A percentile compares a stretch with the other conserved stretches of the same genome.
These are phyloP conservation scores for Sclerospora graminicola DNA, from an alignment of 352 stramenopile genomes.

Conservation along the genomic window DNA sequence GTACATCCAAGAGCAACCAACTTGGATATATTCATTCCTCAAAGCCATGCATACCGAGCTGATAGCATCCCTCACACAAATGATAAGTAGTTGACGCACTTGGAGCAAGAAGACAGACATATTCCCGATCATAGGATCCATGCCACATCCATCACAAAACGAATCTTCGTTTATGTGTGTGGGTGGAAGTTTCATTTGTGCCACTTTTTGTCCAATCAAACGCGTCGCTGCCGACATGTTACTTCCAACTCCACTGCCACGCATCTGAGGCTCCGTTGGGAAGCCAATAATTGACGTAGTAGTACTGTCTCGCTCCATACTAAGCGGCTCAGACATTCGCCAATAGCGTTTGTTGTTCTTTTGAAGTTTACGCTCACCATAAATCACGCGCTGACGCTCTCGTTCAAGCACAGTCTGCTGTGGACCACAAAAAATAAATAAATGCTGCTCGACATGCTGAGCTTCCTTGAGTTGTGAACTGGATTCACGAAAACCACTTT, in stretches of 20 bases:
- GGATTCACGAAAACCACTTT: too few species aligned
- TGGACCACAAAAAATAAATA: slow-evolving; percentile 82
- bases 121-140: slow-evolving; percentile 82
- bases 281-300: slow-evolving; percentile 77
- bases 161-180: too few species aligned
- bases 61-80: too few species aligned
- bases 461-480: too few species aligned
- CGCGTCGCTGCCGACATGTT: too few species aligned
- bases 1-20: slow-evolving; percentile 60
- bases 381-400: slow-evolving; percentile 71
- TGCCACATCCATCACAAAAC: slow-evolving; percentile 82
- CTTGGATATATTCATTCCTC: slow-evolving; percentile 76
- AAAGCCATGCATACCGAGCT: too few species aligned
- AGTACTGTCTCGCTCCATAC: slow-evolving; percentile 69
- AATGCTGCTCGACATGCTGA: slow-evolving; percentile 50
- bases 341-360: slow-evolving; percentile 76
- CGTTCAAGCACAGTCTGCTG: too few species aligned
- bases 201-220: too few species aligned
- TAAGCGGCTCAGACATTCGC: slow-evolving; percentile 78
- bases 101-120: slow-evolving; percentile 86
- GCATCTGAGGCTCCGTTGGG: too few species aligned
- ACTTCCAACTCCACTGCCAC: too few species aligned
- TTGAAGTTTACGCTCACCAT: slow-evolving; percentile 78
- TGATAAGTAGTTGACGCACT: slow-evolving; percentile 76
- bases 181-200: too few species aligned